phyloP scores from a whole-genome alignment of 306 rosid species.

The Vigna reflexopilosa region DNA sequence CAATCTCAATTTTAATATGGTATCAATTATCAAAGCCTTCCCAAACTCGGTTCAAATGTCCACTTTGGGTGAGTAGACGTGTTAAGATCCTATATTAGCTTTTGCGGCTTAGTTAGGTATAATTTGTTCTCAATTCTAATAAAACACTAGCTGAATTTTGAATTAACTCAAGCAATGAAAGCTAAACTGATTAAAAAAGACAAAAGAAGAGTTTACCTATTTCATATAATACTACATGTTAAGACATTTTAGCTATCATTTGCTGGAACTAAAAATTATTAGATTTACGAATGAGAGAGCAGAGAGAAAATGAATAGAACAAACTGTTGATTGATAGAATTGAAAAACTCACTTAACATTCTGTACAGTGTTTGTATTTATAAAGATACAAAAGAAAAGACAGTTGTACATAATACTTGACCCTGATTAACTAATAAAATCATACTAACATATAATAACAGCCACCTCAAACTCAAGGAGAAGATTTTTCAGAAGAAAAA shows the following conservation, averaged over 20 bases:
- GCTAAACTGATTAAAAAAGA: not conserved
- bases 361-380: too few species aligned
- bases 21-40: not conserved
- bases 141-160: not conserved
- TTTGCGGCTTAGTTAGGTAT: not conserved
- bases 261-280: not conserved
- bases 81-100: not conserved
- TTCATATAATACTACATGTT: not conserved
- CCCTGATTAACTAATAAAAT: too few species aligned
- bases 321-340: too few species aligned
- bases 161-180: not conserved
- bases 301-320: too few species aligned
- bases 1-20: not conserved
- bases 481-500: too few species aligned
- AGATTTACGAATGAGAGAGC: too few species aligned
- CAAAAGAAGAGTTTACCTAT: not conserved
- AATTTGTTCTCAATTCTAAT: not conserved
- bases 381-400: too few species aligned
- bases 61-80: not conserved
- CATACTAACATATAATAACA: too few species aligned
- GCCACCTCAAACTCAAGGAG: too few species aligned
- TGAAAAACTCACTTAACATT: too few species aligned
- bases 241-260: not conserved
- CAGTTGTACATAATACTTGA: too few species aligned
- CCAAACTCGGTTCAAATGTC: not conserved